Evolutionary conservation across 495 filamentous ascomycete genomes (phyloP), one percentile per base, ranked within the genome.

Genomic region (Aspergillus panamensis): DNA sequence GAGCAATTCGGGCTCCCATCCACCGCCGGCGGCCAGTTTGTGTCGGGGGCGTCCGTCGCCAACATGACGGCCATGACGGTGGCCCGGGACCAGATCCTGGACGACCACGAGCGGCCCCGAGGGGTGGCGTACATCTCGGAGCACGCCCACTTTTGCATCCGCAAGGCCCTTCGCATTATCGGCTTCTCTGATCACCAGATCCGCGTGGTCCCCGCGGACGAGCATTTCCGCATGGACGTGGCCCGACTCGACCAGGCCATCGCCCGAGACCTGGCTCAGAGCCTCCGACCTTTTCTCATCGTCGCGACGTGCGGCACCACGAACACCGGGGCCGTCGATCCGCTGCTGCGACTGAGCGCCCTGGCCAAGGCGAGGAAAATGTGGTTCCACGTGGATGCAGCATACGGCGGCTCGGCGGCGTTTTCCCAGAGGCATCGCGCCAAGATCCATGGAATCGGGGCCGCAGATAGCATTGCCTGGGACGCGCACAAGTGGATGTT

Each of bases 401-500:
- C 69, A 7, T 71, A 67, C 35, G 69, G 69, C 16, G 66, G 59
- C 3, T 71, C 69, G 1, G 52, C 58, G 8, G 39, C 57, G 3
- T 56, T 71, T 3, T 69, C 60, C 2, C 33, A 54, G 3, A 31
- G 49, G 1, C 42, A 58, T 10, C 31, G 32, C 6, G 6, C 37
- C 3, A 35, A 62, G 14, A 32, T 59, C 3, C 13, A 42, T 10
- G 64, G 55, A 2, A 13, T 66, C 1, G 51, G 51, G 7, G 21
- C 30, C 9, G 68, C 60, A 9, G 60, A 69, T 37, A 67, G 64
- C 53, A 55, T 71, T 20, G 57, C 68, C 7, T 71, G 66, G 68
- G 68, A 71, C 40, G 62, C 59, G 8, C 68, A 71, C 51, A 71
- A 71, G 53, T 71, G 66, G 68, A 58, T 71, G 3, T 69, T 71